A percentile compares a stretch with the other conserved stretches of the same genome.
phyloP scores from a whole-genome alignment of 2,329 filamentous ascomycete species.

The Neopestalotiopsis sp. region DNA sequence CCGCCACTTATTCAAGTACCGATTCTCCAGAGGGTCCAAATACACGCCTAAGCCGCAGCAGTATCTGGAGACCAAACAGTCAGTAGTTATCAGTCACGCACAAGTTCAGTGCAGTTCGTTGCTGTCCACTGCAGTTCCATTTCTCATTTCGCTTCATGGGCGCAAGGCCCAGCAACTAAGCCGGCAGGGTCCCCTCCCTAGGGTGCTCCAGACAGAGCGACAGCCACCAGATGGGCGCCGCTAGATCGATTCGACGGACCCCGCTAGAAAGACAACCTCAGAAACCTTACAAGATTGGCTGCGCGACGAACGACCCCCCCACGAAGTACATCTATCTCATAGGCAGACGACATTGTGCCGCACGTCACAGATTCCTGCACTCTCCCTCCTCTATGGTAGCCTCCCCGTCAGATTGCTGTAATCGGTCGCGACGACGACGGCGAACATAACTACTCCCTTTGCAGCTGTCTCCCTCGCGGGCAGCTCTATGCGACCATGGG shows the following conservation, averaged over 20 bases:
- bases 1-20: neutral
- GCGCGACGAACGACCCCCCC: neutral
- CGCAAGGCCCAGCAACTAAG: neutral
- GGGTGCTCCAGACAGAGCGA: neutral
- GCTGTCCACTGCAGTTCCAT: neutral
- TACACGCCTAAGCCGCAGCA: neutral
- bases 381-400: neutral
- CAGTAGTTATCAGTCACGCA: too few relatives aligned
- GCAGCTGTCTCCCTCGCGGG: conserved; percentile 33
- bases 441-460: conserved; percentile 9
- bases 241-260: conserved; percentile 12
- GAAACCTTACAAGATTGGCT: conserved; percentile 12
- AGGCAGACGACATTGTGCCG: conserved; percentile 6
- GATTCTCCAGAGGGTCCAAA: neutral
- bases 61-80: too few relatives aligned
- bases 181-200: conserved; percentile 3
- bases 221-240: conserved; percentile 6
- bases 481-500: conserved; percentile 71
- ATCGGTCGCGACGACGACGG: conserved; percentile 12
- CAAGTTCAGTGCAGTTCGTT: too few relatives aligned
- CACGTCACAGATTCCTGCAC: neutral
- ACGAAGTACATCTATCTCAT: neutral
- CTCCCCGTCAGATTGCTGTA: neutral
- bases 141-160: conserved; percentile 9
- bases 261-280: conserved; percentile 15